Conservation (phyloP, 805 yeast species). For the Suhomyces prunicola region DNA sequence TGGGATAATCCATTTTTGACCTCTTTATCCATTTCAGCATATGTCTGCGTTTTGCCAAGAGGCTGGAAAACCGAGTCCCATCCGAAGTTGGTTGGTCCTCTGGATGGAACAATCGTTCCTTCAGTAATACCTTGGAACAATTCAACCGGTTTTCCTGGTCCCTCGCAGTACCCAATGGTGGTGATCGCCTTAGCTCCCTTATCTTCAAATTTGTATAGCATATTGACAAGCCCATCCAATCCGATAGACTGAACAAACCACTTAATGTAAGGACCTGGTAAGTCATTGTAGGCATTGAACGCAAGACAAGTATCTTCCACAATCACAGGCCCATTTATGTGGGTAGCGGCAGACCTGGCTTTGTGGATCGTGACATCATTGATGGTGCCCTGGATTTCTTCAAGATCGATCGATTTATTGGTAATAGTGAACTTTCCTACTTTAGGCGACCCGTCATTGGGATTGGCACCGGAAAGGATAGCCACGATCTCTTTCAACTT, state of each 20-base stretch:
- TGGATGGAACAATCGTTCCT: conserved; percentile 72
- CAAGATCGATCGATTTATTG: conserved; percentile 73
- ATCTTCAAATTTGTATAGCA: conserved; percentile 79
- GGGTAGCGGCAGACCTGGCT: conserved; percentile 66
- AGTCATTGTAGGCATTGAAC: conserved; percentile 68
- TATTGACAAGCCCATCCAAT: conserved; percentile 67
- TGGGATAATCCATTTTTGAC: conserved; percentile 84
- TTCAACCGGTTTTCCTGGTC: conserved; percentile 68
- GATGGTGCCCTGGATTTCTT: conserved; percentile 87
- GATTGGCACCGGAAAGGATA: conserved; percentile 49
- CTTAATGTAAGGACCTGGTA: conserved; percentile 94
- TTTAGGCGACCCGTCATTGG: conserved; percentile 14
- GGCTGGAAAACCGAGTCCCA: conserved; percentile 95
- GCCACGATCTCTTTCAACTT: conserved; percentile 82
- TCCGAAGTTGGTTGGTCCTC: conserved; percentile 85
- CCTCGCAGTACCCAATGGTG: conserved; percentile 87
- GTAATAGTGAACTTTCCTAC: conserved; percentile 53
- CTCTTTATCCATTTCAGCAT: conserved; percentile 83
- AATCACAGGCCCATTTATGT: conserved; percentile 73
- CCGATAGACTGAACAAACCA: conserved; percentile 87
- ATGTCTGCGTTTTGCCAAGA: conserved; percentile 59
- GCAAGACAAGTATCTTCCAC: conserved; percentile 95
- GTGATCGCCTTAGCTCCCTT: conserved; percentile 86
- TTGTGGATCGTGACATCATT: conserved; percentile 80
- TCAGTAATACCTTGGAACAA: conserved; percentile 82